phyloP scores from a whole-genome alignment of 169 alveolate species.

The Cryptosporidium sp. region DNA sequence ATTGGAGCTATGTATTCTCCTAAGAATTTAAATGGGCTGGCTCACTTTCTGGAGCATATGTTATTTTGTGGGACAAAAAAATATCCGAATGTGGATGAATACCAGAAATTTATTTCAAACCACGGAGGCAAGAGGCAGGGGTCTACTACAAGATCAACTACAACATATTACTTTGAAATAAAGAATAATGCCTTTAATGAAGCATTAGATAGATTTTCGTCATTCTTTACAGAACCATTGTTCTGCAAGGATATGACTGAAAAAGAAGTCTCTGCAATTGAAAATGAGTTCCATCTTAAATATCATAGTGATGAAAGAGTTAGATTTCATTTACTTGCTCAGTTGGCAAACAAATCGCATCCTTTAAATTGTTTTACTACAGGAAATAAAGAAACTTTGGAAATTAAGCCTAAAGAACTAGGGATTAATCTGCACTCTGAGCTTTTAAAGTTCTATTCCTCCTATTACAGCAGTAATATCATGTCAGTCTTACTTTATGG shows the following conservation, averaged over 20 bases:
- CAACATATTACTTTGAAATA: slow-evolving; percentile 86
- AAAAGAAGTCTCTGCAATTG: slow-evolving; percentile 87
- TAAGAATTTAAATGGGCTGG: slow-evolving; percentile 86
- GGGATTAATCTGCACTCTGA: slow-evolving; percentile 76
- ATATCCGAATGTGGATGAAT: slow-evolving; percentile 85
- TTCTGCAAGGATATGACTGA: slow-evolving; percentile 81
- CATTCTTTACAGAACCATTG: slow-evolving; percentile 84
- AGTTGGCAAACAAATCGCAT: slow-evolving; percentile 50
- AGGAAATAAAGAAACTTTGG: slow-evolving; percentile 77
- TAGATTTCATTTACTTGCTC: slow-evolving; percentile 49
- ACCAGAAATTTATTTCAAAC: slow-evolving; percentile 76
- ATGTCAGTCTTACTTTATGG: slow-evolving; percentile 72
- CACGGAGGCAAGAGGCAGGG: slow-evolving; percentile 88
- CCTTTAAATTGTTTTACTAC: slow-evolving; percentile 77
- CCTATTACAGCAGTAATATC: slow-evolving; percentile 76
- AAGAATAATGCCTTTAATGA: slow-evolving; percentile 79
- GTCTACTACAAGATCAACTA: slow-evolving; percentile 79
- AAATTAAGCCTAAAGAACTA: slow-evolving; percentile 56
- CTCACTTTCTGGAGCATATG: slow-evolving; percentile 91
- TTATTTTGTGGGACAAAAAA: slow-evolving; percentile 87
- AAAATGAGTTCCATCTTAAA: slow-evolving; percentile 79
- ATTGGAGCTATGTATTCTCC: slow-evolving; percentile 88
- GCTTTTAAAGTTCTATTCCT: slow-evolving; percentile 64
- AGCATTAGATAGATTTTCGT: slow-evolving; percentile 83
- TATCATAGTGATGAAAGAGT: slow-evolving; percentile 68